Conservation (phyloP, 2,329 filamentous ascomycete species). For the Sclerotinia borealis region DNA sequence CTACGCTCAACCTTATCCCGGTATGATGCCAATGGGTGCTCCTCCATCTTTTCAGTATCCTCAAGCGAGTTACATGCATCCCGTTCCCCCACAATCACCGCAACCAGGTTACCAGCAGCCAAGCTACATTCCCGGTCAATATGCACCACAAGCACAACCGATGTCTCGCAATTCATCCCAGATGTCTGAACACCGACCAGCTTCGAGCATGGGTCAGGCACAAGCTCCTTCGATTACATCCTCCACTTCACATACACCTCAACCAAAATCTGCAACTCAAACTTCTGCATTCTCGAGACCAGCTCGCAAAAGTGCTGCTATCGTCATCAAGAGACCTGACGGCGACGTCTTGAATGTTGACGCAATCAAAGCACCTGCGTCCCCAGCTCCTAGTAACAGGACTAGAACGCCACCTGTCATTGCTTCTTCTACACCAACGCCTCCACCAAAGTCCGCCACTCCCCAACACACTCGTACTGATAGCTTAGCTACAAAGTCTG, state of each 20-base stretch:
- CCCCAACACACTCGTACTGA: conserved; percentile 64
- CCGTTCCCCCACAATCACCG: conserved; percentile 38
- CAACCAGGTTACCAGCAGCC: conserved; percentile 42
- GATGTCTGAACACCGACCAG: conserved; percentile 56
- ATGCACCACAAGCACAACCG: conserved; percentile 46
- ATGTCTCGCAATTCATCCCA: conserved; percentile 85
- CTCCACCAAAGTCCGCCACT: conserved; percentile 69
- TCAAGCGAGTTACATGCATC: conserved; percentile 46
- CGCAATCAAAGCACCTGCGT: conserved; percentile 59
- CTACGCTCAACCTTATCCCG: conserved; percentile 47
- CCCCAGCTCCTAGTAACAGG: conserved; percentile 46
- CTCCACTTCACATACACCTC: conserved; percentile 44
- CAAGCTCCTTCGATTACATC: conserved; percentile 31
- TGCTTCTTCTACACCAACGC: conserved; percentile 64
- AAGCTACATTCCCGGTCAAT: conserved; percentile 32
- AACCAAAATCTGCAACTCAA: conserved; percentile 41
- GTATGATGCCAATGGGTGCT: conserved; percentile 35
- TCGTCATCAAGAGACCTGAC: conserved; percentile 77
- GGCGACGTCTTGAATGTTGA: conserved; percentile 72
- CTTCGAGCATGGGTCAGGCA: conserved; percentile 36
- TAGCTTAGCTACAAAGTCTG: conserved; percentile 64
- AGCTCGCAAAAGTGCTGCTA: conserved; percentile 59
- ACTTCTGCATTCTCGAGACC: conserved; percentile 30
- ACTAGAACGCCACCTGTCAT: conserved; percentile 57
- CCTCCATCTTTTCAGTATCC: conserved; percentile 38